phyloP scores from a whole-genome alignment of 148 eudicot species.

The Heliamphora exappendiculata region DNA sequence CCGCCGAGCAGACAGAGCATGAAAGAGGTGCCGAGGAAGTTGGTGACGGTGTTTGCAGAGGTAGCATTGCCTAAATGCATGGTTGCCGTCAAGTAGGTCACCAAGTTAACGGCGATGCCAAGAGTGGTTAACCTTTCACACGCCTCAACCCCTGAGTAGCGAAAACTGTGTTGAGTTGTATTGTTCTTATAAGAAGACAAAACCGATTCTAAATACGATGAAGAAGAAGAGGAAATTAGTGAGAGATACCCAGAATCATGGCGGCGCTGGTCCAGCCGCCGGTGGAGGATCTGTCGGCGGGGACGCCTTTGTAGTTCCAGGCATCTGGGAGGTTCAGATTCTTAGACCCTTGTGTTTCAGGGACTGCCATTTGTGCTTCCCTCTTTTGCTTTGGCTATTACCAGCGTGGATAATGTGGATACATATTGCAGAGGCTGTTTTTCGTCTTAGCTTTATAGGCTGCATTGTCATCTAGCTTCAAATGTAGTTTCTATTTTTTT shows the following conservation, averaged over 20 bases:
- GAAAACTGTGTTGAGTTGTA: no score
- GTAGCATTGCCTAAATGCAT: slow-evolving; percentile 87
- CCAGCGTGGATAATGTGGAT: no score
- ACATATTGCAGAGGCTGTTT: no score
- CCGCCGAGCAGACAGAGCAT: slow-evolving; percentile 89
- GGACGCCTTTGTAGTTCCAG: slow-evolving; percentile 80
- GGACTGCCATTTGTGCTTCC: no score
- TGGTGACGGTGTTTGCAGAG: slow-evolving; percentile 81
- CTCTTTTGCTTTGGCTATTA: no score
- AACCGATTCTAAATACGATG: no score
- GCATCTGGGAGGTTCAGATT: slow-evolving; percentile 70
- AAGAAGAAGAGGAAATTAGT: not conserved
- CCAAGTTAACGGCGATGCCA: slow-evolving; percentile 79
- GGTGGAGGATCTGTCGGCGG: slow-evolving; percentile 47
- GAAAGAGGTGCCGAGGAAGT: slow-evolving; percentile 89
- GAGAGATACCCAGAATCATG: slow-evolving; percentile 63
- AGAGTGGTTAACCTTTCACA: slow-evolving; percentile 77
- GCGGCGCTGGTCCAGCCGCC: slow-evolving; percentile 88
- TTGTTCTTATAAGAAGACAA: not conserved
- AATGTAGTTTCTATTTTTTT: no score
- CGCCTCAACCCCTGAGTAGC: slow-evolving; percentile 53
- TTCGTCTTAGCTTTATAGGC: no score
- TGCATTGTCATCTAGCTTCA: no score
- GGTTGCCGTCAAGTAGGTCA: slow-evolving; percentile 73
- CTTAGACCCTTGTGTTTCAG: no score